phyloP scores from a whole-genome alignment of 2,329 filamentous ascomycete genomes.

The Chaetomium sp. region DNA sequence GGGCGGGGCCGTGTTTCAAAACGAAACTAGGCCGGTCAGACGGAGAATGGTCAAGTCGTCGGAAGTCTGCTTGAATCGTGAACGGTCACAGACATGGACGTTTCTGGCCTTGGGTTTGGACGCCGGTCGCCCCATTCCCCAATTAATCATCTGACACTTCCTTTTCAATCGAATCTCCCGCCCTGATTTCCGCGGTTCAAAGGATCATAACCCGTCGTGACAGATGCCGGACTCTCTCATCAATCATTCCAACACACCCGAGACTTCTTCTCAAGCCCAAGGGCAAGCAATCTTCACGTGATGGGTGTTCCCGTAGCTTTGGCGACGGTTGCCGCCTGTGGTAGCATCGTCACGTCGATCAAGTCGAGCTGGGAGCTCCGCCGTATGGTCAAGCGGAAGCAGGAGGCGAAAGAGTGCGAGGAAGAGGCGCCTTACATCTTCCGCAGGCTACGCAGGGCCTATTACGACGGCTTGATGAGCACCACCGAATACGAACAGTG shows the following conservation, averaged over 20 bases:
- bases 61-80: constrained; percentile 1
- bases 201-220: neutral
- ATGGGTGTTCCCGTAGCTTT: constrained; percentile 35
- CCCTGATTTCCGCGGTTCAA: neutral
- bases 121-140: neutral
- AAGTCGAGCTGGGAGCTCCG: constrained; percentile 39
- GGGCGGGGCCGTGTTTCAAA: constrained; percentile 21
- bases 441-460: constrained; percentile 30
- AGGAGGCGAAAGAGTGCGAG: constrained; percentile 31
- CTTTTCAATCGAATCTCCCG: constrained; percentile 23
- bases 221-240: neutral
- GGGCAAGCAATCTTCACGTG: constrained; percentile 5
- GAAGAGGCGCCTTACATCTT: constrained; percentile 33
- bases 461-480: constrained; percentile 34
- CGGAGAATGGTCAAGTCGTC: neutral
- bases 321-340: constrained; percentile 37
- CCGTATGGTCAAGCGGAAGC: constrained; percentile 38
- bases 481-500: constrained; percentile 35
- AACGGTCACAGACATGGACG: neutral
- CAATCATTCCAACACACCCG: neutral
- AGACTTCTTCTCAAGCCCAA: neutral
- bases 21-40: constrained; percentile 11
- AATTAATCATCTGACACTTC: neutral
- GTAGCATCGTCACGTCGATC: constrained; percentile 38
- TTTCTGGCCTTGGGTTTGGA: neutral